Base-by-base conservation (phyloP, 306 rosid species). In the Canavalia gladiata region DNA sequence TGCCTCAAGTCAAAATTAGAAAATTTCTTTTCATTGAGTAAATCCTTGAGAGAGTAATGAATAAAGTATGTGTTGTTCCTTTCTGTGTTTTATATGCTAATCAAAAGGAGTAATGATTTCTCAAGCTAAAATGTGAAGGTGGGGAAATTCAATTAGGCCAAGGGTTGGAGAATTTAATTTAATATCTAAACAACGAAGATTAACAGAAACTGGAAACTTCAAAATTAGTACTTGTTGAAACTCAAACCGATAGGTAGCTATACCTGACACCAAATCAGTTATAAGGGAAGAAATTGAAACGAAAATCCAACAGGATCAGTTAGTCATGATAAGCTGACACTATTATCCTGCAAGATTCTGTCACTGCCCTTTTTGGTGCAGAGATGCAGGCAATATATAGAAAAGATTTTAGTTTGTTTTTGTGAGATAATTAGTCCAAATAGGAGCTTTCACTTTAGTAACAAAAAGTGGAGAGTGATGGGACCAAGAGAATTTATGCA, bases 141-240 rank as follows among this genome's bases (percentile, higher is more conserved):
- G 87, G 87, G 88, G 89, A 59, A 86, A 83, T 80, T 72, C 25
- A 46, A 75, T 75, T 88, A 85, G 91, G 85, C 86, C 83, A 41
- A 78, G 77, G 50, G 4, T 76, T 62, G 80, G 75, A 52, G 68
- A 56, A 54, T 82, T 84, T 82, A 59, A 85, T 79, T 85, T 77
- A 62, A 84, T 75, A 55, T 70, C 78, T 47, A 85, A 72, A 79
- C 84, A 81, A 77, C 77, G 52, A 71, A 76, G 82, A 83, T 60
- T n/a, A 41, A 52, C 57, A 70, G 35, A 65, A 76, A 41, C 29
- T 51, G 64, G 5, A 52, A 69, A 71, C 75, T 65, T 18, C 39
- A 65, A 59, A 33, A 49, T 39, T 51, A 39, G 78, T n/a, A 58
- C 66, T 73, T 80, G 79, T 76, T 70, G 77, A 65, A 46, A 52